These are phyloP conservation scores for Pseudonectria foliicola DNA, from an alignment of 2,329 filamentous ascomycete genomes.

Conservation along the genomic window DNA sequence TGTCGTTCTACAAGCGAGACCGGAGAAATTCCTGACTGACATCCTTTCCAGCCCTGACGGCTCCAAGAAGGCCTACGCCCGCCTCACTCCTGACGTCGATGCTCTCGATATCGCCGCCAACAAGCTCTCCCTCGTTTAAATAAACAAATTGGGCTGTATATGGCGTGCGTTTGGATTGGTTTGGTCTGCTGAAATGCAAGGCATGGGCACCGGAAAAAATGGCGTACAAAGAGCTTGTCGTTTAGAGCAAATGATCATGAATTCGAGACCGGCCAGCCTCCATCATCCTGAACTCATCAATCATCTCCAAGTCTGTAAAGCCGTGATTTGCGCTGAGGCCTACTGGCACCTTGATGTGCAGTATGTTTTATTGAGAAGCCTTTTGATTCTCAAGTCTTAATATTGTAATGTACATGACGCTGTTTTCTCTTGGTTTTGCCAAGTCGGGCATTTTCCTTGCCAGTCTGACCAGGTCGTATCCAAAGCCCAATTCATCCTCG, in stretches of 20 bases:
- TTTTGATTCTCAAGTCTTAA: neutral
- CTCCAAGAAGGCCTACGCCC: slow-evolving; percentile 97
- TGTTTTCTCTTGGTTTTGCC: slow-evolving; percentile 5
- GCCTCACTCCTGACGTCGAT: slow-evolving; percentile 92
- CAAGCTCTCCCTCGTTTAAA: slow-evolving; percentile 96
- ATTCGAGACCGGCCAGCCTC: slow-evolving; percentile 25
- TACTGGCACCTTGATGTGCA: too few species aligned
- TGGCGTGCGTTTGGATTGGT: slow-evolving; percentile 24
- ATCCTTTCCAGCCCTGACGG: slow-evolving; percentile 67
- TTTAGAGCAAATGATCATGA: slow-evolving; percentile 30
- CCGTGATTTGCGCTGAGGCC: too few species aligned
- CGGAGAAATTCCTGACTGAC: slow-evolving; percentile 9
- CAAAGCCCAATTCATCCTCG: too few species aligned
- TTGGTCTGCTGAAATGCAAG: slow-evolving; percentile 32
- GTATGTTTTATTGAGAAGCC: too few species aligned
- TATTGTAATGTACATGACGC: slow-evolving; percentile 3
- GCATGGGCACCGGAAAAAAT: slow-evolving; percentile 30
- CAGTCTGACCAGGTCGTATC: too few species aligned
- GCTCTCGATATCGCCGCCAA: slow-evolving; percentile 98
- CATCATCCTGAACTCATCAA: slow-evolving; percentile 4
- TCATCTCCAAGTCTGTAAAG: too few species aligned
- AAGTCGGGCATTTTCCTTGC: too few species aligned
- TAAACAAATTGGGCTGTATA: slow-evolving; percentile 8
- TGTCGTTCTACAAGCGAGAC: neutral
- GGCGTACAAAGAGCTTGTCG: slow-evolving; percentile 29